Evolutionary conservation across 106 monocot genomes (phyloP), one percentile per base, ranked within the genome.

Genomic region (Allium sativum): DNA sequence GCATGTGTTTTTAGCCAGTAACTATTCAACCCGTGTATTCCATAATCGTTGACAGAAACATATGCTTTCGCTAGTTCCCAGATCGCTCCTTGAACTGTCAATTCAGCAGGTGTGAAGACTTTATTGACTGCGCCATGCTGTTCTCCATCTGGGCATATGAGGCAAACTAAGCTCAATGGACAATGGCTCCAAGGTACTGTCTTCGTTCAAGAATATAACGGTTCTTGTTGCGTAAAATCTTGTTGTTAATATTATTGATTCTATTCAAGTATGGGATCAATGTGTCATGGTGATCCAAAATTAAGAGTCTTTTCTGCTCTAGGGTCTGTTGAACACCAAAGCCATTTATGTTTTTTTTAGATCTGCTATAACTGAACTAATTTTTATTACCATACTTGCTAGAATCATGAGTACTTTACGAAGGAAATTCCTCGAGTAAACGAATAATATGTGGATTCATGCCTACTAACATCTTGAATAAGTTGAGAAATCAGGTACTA

Each of bases 111-210:
- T 0, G 68, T 62, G 81, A 65, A 77, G 15, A 92, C 92, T 6
- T 56, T 59, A 68, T 64, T 92, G 18, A 76, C 44, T 9, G 66
- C 79, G 13, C 75, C 82, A n/a, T 46, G 45, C 9, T 50, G 46
- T 13, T 71, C 68, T 10, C 80, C 86, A 6, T 77, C 66, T 0
- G 71, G 62, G n/a, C n/a, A n/a, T n/a, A 43, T 72, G 51, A 0
- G 83, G 86, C 54, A 82, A 53, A 78, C 83, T 81, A 40, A 92
- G 83, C 75, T 92, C 91, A 14, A 92, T 87, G 16, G 79, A 78
- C 8, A 92, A 7, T 0, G 92, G 87, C 66, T 68, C 67, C 43
- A 92, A 66, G 8, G 84, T 77, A 12, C 65, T 61, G 20, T 84
- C 81, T 0, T 68, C 52, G 10, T 65, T 65, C 19, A 84, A 61